Conservation (phyloP, 345 rosid species). For the Citrus inodora region DNA sequence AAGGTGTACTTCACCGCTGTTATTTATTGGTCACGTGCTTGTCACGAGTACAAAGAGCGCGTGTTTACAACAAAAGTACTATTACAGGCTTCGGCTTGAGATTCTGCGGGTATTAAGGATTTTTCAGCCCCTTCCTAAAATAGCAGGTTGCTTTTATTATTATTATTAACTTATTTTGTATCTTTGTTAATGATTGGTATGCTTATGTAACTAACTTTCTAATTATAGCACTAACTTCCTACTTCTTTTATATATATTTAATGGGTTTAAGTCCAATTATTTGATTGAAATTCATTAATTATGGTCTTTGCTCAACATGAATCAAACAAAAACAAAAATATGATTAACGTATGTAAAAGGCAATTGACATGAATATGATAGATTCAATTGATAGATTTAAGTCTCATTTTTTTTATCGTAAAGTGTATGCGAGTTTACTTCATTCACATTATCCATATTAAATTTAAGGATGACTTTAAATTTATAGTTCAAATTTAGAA, state of each 20-base stretch:
- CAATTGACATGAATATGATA: neutral
- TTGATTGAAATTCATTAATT: neutral
- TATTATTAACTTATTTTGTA: neutral
- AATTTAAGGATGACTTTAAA: neutral
- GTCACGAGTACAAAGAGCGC: rapidly evolving
- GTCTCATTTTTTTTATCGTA: neutral
- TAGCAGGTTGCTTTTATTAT: neutral
- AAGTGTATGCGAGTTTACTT: neutral
- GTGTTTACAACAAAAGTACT: neutral
- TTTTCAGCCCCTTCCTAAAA: slow-evolving; percentile 10
- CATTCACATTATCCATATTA: neutral
- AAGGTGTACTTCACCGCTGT: neutral
- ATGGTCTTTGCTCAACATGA: neutral
- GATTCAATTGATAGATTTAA: neutral
- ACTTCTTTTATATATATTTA: neutral
- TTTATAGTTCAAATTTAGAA: neutral
- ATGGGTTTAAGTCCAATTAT: neutral
- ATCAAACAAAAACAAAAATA: neutral
- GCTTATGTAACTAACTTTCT: neutral
- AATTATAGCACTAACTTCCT: neutral
- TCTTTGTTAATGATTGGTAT: neutral
- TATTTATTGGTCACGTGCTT: rapidly evolving
- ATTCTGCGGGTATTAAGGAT: neutral
- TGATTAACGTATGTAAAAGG: neutral
- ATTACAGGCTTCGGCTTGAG: neutral